Percentiles rank a stretch among this genome's conserved stretches.
phyloP scores from a whole-genome alignment of 2,329 filamentous ascomycete genomes.

The Monilinia polystroma region DNA sequence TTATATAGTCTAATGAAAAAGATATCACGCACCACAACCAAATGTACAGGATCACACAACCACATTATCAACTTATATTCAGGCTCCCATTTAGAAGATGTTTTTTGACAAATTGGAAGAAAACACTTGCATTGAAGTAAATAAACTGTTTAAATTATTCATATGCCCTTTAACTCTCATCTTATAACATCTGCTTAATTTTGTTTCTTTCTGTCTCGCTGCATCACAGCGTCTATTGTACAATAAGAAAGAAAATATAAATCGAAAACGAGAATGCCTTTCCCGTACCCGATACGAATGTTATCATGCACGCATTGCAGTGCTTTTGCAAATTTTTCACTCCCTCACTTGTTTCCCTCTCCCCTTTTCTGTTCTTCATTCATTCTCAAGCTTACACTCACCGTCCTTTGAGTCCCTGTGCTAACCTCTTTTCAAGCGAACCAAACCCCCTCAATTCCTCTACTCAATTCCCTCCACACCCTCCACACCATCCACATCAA shows the following conservation, averaged over 20 bases:
- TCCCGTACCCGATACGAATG: not conserved
- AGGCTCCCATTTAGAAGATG: no score
- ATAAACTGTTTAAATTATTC: no score
- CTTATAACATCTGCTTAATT: not conserved
- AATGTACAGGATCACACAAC: no score
- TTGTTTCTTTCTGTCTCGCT: not conserved
- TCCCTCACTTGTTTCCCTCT: not conserved
- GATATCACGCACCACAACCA: no score
- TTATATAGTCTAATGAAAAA: no score
- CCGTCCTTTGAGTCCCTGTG: no score
- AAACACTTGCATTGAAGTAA: no score
- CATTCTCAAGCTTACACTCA: no score
- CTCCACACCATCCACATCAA: not conserved
- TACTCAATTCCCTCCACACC: constrained; percentile 1
- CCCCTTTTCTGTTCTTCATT: no score
- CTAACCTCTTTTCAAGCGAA: no score
- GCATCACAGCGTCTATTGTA: not conserved
- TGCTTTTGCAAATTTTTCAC: not conserved
- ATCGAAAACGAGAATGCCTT: not conserved
- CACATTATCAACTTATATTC: no score
- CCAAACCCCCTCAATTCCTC: not conserved
- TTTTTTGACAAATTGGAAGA: no score
- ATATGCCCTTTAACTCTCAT: not conserved
- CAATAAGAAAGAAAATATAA: not conserved
- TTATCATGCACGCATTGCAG: not conserved